These are phyloP conservation scores for Crepidotus variabilis DNA, from an alignment of 768 basidiomycete species.

Conservation along the genomic window DNA sequence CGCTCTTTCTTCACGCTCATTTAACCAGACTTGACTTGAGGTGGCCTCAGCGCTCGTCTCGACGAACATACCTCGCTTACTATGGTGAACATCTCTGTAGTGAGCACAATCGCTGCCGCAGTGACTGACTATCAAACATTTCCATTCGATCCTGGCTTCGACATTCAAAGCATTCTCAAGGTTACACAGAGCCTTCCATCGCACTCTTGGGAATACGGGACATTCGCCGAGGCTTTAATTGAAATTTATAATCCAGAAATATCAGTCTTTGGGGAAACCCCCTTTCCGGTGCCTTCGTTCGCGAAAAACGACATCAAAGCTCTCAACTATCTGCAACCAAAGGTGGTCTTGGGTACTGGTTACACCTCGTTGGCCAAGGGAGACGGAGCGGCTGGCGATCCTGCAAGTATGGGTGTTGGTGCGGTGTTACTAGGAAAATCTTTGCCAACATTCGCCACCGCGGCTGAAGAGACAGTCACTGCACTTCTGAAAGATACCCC, in stretches of 20 bases:
- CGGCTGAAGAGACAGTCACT: slow-evolving; percentile 27
- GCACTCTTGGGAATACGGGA: slow-evolving; percentile 47
- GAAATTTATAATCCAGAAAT: slow-evolving; percentile 37
- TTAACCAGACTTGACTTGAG: too few species aligned
- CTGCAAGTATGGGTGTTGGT: slow-evolving; percentile 44
- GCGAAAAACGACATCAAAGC: slow-evolving; percentile 19
- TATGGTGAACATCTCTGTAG: background rate
- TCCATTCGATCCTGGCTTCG: too few species aligned
- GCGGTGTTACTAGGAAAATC: slow-evolving; percentile 40
- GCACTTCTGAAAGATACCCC: slow-evolving; percentile 33
- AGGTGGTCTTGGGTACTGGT: slow-evolving; percentile 31
- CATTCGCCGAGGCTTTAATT: slow-evolving; percentile 36
- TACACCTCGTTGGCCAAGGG: slow-evolving; percentile 31
- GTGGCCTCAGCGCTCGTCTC: too few species aligned
- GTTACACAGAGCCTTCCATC: slow-evolving; percentile 32
- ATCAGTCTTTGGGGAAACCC: slow-evolving; percentile 33
- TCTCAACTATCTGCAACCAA: slow-evolving; percentile 34
- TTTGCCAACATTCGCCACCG: slow-evolving; percentile 25
- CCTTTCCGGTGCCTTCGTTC: slow-evolving; percentile 30
- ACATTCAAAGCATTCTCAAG: slow-evolving; percentile 26
- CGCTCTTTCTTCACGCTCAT: too few species aligned
- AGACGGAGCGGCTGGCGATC: slow-evolving; percentile 41
- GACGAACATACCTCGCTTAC: too few species aligned
- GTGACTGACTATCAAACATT: too few species aligned
- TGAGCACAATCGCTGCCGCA: slow-evolving; percentile 9